Evolutionary conservation across 371 early-diverging fungal species (phyloP).

Genomic region (Mortierella sp.): DNA sequence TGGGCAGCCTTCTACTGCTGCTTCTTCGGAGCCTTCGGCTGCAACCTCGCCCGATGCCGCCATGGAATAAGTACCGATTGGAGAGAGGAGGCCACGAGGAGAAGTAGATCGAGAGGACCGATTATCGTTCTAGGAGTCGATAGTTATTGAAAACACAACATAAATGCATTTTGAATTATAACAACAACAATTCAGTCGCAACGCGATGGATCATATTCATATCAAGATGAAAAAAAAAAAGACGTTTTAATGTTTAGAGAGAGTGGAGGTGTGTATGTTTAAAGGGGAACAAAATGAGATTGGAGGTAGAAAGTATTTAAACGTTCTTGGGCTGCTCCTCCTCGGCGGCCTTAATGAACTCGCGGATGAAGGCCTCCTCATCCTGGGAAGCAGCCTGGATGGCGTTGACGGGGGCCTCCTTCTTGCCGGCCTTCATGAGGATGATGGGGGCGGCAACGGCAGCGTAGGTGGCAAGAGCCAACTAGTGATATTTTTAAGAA

Average conservation of each 20-base stretch:
- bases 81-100: no score
- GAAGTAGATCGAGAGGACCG: not conserved
- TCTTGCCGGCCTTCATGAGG: conserved; percentile 41
- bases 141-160: no score
- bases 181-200: not conserved
- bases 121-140: not conserved
- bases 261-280: conserved; percentile 12
- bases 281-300: not conserved
- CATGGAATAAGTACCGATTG: not conserved
- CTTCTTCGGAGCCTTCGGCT: not conserved
- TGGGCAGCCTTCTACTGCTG: conserved; percentile 12
- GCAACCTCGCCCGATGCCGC: conserved; percentile 9
- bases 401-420: conserved; percentile 40
- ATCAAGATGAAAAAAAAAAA: conserved; percentile 7
- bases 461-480: conserved; percentile 58
- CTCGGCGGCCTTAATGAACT: conserved; percentile 59
- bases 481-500: conserved; percentile 17
- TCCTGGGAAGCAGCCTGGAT: conserved; percentile 57
- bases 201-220: not conserved
- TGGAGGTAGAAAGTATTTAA: conserved; percentile 20
- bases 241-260: not conserved
- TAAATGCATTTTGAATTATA: not conserved
- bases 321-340: conserved; percentile 57
- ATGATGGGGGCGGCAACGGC: conserved; percentile 43
- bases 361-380: conserved; percentile 60